Conservation (phyloP, 106 monocot species). For the Allium cepa region DNA sequence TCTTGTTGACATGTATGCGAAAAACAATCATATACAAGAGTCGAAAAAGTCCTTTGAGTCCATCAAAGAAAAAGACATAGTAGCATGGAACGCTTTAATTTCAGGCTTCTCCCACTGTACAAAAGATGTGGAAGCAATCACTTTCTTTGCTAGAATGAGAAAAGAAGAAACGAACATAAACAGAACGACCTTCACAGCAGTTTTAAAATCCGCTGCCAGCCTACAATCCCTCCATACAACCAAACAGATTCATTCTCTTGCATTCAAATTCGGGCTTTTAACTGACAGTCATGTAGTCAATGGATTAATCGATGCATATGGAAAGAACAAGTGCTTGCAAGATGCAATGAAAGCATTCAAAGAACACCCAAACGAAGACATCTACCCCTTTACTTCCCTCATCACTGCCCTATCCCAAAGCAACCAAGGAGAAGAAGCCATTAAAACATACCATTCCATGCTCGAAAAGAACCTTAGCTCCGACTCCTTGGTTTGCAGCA, state of each 20-base stretch:
- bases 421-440: conserved; percentile 68
- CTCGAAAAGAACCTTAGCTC: conserved; percentile 34
- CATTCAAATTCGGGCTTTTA: conserved; percentile 39
- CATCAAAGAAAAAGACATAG: conserved; percentile 42
- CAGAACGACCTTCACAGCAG: conserved; percentile 65
- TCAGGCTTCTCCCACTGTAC: conserved; percentile 67
- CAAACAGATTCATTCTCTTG: conserved; percentile 56
- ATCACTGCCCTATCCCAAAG: conserved; percentile 56
- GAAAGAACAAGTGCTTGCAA: conserved; percentile 43
- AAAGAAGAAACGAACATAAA: conserved; percentile 48
- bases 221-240: conserved; percentile 23
- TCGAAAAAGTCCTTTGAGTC: conserved; percentile 44
- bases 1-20: conserved; percentile 85
- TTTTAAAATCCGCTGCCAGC: conserved; percentile 66
- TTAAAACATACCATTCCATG: conserved; percentile 60
- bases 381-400: conserved; percentile 77
- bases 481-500: conserved; percentile 74
- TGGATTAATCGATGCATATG: conserved; percentile 82
- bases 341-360: conserved; percentile 50
- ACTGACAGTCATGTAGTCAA: conserved; percentile 67
- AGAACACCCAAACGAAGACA: conserved; percentile 45
- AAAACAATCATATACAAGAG: conserved; percentile 31
- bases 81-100: conserved; percentile 83
- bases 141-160: conserved; percentile 53
- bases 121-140: conserved; percentile 36